Base-by-base conservation (phyloP, 2,329 filamentous ascomycete genomes). In the Fusarium austroafricanum region DNA sequence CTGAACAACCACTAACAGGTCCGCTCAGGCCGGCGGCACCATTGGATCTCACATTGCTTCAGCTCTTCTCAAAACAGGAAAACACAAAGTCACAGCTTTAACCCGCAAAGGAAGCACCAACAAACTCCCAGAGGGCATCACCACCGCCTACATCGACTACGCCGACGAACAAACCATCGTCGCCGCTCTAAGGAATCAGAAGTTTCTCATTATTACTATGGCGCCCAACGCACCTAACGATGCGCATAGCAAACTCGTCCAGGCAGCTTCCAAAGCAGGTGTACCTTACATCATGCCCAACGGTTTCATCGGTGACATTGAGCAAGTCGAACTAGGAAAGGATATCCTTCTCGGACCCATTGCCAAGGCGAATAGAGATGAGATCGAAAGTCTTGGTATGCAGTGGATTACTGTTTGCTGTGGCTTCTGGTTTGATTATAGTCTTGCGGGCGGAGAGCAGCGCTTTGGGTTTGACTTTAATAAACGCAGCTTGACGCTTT, bases 211-310 rank as follows among this genome's bases (percentile, higher is more conserved):
- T 70, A 86, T 88, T 67, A 83, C 84, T 29, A 72, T 87, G 55
- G 70, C 79, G 9, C 75, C 77, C 4, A 68, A 59, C 0, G 83
- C 82, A 0, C 78, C 83, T 0, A 71, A 56, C 0, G 83, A 83
- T 33, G 78, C 78, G 1, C 81, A 86, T 20, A 70, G 62, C 55
- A 83, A 81, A 55, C 76, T 87, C 12, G 74, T 85, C 61, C 73
- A 77, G 12, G 86, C 85, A 0, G 85, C 86, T 1, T 82, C 78
- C 21, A 81, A 83, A 56, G 84, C 85, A 0, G 82, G 81, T 1
- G 80, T 88, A 3, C 77, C 79, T 0, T 87, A 83, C 68, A 64
- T 88, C 52, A 79, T 88, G 75, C 85, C 86, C 1, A 87, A 87
- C 65, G 74, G 72, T 5, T 84, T 76, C 68, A 76, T 77, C 10